A percentile compares a stretch with the other conserved stretches of the same genome.
Conservation (phyloP, 352 stramenopile genomes). For the Phytophthora hybrid region DNA sequence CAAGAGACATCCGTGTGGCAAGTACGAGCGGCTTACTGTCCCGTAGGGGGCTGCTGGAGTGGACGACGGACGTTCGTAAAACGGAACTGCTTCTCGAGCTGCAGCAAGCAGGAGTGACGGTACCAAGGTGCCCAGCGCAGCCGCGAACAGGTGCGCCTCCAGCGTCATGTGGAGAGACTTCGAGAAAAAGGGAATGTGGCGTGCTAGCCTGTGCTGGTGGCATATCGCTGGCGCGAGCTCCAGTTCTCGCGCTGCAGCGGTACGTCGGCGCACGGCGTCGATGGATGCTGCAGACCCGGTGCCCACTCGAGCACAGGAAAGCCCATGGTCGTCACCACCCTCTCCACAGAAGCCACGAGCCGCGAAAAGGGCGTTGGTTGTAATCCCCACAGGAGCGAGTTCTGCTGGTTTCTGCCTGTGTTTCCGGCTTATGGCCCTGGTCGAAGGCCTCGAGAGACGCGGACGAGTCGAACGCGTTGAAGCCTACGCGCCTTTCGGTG, state of each 20-base stretch:
- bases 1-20: too few relatives aligned
- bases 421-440: background rate
- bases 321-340: background rate
- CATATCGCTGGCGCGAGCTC: too few relatives aligned
- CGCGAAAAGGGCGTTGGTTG: too few relatives aligned
- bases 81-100: too few relatives aligned
- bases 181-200: background rate
- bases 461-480: background rate
- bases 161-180: slow-evolving; percentile 15
- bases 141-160: slow-evolving; percentile 41
- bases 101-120: slow-evolving; percentile 54
- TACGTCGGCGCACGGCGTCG: background rate
- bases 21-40: too few relatives aligned
- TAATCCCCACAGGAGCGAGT: background rate
- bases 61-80: too few relatives aligned
- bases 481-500: background rate
- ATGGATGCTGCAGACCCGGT: background rate
- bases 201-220: background rate
- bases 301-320: background rate
- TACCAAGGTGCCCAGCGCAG: slow-evolving; percentile 45
- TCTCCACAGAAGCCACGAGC: background rate
- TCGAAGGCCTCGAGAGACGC: background rate
- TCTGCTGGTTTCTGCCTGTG: background rate
- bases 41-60: too few relatives aligned
- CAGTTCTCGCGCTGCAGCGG: background rate